These are phyloP conservation scores for Ceratocystis papillata DNA, from an alignment of 2,329 filamentous ascomycete genomes.

Conservation along the genomic window DNA sequence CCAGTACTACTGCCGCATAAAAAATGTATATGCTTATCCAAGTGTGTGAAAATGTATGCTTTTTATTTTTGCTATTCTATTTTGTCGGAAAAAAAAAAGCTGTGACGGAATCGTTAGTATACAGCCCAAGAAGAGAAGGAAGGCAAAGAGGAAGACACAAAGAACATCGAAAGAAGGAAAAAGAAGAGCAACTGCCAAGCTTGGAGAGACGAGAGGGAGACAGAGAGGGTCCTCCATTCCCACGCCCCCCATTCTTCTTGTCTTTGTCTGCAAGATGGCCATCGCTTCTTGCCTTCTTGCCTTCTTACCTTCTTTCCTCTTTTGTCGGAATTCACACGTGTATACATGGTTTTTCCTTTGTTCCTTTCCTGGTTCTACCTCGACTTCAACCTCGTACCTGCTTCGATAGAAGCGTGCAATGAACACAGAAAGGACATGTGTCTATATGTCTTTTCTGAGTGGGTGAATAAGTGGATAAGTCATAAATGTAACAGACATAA, in stretches of 20 bases:
- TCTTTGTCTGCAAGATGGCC: not conserved
- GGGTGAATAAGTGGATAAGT: not conserved
- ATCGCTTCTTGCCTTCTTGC: not conserved
- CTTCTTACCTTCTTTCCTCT: not conserved
- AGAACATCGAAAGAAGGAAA: constrained; percentile 8
- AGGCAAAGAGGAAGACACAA: constrained; percentile 1
- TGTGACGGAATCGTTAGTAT: not conserved
- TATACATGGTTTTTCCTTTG: not conserved
- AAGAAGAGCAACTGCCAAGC: constrained; percentile 6
- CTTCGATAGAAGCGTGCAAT: not conserved
- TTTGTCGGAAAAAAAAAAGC: not conserved
- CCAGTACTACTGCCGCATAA: too few relatives aligned
- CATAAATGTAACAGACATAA: not conserved
- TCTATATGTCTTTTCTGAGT: not conserved
- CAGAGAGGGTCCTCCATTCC: not conserved
- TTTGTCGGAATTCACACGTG: not conserved
- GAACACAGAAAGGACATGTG: not conserved
- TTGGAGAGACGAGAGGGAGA: too few relatives aligned
- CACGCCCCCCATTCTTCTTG: not conserved
- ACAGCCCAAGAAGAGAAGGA: not conserved
- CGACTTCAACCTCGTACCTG: constrained; percentile 6
- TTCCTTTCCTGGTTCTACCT: not conserved
- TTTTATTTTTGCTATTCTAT: too few relatives aligned
- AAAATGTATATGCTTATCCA: too few relatives aligned
- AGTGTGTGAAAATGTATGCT: too few relatives aligned